Evolutionary conservation across 129 eudicot genomes (phyloP), one percentile per base, ranked within the genome.

Genomic region (Escallonia rubra): DNA sequence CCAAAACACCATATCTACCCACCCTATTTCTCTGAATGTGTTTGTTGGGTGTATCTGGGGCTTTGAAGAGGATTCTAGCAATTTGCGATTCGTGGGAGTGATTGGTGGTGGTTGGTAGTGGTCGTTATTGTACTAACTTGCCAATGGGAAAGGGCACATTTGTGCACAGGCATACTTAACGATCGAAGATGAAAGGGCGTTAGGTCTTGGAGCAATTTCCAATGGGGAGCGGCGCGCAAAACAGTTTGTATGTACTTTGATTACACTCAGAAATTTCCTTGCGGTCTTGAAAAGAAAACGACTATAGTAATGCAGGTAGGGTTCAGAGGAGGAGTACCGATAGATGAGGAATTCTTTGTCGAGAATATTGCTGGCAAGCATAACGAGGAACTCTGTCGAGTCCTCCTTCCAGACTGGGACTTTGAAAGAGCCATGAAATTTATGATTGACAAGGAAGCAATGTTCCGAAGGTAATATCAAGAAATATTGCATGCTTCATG

Each of bases 331-430:
- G 96, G 98, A 49, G 78, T 68, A n/a, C 98, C 95, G 46, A 92
- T 92, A 45, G 83, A 73, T 59, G 98, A 92, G 69, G 98, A 92
- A 46, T 88, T 86, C 85, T 92, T 83, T 68, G 43, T 82, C 41
- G 72, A 85, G 56, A 78, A 78, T 73, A 83, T 92, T 43, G 85
- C 91, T 58, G 98, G 98, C 42, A 86, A 64, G 82, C 96, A 92
- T 62, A 92, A 92, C 46, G 98, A 92, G 64, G 91, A 92, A 68
- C 93, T 92, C 66, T 85, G 89, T 41, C 52, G 50, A 13, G 70
- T 80, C 66, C 95, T 92, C 40, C 83, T 92, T 59, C 98, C 95
- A 0, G 95, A 84, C 23, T 90, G 96, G 96, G 96, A 92, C 56
- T 67, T 86, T 7, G 66, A 80, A 61, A 82, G 67, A 72, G 98